Conservation (phyloP, 306 rosid species). For the Luffa aegyptiaca region DNA sequence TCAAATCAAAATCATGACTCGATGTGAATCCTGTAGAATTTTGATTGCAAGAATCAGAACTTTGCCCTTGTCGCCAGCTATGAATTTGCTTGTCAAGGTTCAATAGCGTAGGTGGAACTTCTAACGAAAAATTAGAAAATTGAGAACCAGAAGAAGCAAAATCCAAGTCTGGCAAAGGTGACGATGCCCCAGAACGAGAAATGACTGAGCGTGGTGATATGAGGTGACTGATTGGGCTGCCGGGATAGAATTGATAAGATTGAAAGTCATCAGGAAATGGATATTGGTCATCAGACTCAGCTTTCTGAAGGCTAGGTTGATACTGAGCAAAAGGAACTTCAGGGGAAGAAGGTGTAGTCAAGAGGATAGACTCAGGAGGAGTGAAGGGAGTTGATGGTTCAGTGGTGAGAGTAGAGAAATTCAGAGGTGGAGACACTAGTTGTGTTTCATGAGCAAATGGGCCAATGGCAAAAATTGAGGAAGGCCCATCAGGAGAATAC, state of each 20-base stretch:
- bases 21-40: conserved; percentile 1
- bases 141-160: conserved; percentile 24
- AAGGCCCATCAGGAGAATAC: conserved; percentile 87
- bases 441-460: conserved; percentile 92
- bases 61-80: conserved; percentile 32
- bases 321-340: conserved; percentile 96
- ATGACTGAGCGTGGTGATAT: conserved; percentile 84
- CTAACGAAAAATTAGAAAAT: conserved; percentile 40
- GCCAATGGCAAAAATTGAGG: conserved; percentile 86
- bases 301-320: conserved; percentile 37
- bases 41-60: conserved; percentile 35
- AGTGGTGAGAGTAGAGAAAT: conserved; percentile 71
- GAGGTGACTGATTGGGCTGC: conserved; percentile 85
- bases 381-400: conserved; percentile 94
- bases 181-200: conserved; percentile 75
- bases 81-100: conserved; percentile 43
- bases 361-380: conserved; percentile 78
- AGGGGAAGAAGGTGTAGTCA: conserved; percentile 94
- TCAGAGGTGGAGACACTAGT: conserved; percentile 78
- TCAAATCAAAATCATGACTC: conserved; percentile 16
- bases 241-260: conserved; percentile 85
- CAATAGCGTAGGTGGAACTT: conserved; percentile 56
- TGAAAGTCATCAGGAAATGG: conserved; percentile 70
- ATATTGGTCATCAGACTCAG: conserved; percentile 46
- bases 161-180: conserved; percentile 71